Evolutionary conservation across 768 basidiomycete species (phyloP).

Genomic region (Hygrophorus russula): DNA sequence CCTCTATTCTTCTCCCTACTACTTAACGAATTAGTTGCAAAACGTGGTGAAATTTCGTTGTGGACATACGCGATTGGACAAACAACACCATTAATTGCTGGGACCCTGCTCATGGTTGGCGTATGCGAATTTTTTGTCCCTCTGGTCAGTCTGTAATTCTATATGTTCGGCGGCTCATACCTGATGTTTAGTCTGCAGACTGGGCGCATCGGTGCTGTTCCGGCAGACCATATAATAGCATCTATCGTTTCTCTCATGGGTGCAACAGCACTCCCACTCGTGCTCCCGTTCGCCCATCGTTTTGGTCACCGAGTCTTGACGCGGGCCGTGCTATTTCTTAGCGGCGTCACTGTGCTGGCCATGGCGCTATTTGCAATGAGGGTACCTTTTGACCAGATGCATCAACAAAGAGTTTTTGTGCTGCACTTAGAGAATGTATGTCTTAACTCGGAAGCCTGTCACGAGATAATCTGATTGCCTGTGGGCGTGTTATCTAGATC

Average conservation of each 20-base stretch:
- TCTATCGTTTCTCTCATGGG: conserved; percentile 53
- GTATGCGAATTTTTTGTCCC: conserved; percentile 87
- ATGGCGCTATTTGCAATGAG: conserved; percentile 53
- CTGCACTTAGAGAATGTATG: conserved; percentile 80
- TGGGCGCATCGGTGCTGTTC: conserved; percentile 72
- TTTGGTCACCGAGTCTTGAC: conserved; percentile 33
- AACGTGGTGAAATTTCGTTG: conserved; percentile 33
- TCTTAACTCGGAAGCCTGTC: not conserved
- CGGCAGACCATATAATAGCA: conserved; percentile 83
- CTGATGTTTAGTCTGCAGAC: conserved; percentile 34
- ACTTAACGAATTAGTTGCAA: conserved; percentile 31
- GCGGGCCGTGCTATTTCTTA: conserved; percentile 31
- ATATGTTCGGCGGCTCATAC: not conserved
- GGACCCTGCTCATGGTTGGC: conserved; percentile 44
- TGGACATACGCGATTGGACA: conserved; percentile 56
- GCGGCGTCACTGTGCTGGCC: conserved; percentile 32
- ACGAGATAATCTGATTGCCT: not conserved
- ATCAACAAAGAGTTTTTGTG: conserved; percentile 81
- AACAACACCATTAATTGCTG: conserved; percentile 41
- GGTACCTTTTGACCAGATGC: conserved; percentile 67
- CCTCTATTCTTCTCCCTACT: conserved; percentile 49
- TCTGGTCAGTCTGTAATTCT: conserved; percentile 33
- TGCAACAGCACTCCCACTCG: conserved; percentile 46
- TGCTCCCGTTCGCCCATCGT: conserved; percentile 64
- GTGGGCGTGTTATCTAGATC: conserved; percentile 32